Percentiles rank a stretch among this genome's conserved stretches.
phyloP scores from a whole-genome alignment of 495 filamentous ascomycete species.

The Hyaloscypha hepaticicola region DNA sequence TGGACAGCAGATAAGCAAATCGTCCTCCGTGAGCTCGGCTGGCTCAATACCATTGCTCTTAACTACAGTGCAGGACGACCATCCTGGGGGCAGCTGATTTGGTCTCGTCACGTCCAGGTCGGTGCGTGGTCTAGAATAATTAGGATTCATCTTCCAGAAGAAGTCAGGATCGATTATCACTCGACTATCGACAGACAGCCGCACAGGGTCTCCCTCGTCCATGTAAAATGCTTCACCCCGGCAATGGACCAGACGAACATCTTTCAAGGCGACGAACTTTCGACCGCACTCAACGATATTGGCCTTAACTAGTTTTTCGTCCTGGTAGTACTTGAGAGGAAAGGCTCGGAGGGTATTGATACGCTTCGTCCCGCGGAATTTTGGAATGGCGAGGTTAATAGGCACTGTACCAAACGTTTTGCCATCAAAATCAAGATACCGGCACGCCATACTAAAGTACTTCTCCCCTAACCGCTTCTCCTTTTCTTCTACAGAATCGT shows the following conservation, averaged over 20 bases:
- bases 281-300: constrained; percentile 11
- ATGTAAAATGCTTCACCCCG: constrained; percentile 15
- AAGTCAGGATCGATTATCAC: constrained; percentile 26
- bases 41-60: neutral
- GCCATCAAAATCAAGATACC: constrained; percentile 23
- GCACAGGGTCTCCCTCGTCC: constrained; percentile 6
- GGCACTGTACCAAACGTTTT: constrained; percentile 8
- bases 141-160: constrained; percentile 27
- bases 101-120: too few relatives aligned
- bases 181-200: constrained; percentile 15
- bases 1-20: constrained; percentile 21
- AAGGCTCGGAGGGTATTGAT: constrained; percentile 22
- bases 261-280: constrained; percentile 13
- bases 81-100: constrained; percentile 12
- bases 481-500: constrained; percentile 14
- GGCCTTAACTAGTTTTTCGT: constrained; percentile 2
- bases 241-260: neutral
- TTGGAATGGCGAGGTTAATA: constrained; percentile 14
- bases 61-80: too few relatives aligned
- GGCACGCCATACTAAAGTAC: constrained; percentile 15
- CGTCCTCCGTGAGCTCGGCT: constrained; percentile 4
- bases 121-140: constrained; percentile 20
- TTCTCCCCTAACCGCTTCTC: neutral
- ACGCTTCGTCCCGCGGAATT: constrained; percentile 19
- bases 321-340: constrained; percentile 12